Base-by-base conservation (phyloP, 306 rosid species). In the Phaseolus lunatus region DNA sequence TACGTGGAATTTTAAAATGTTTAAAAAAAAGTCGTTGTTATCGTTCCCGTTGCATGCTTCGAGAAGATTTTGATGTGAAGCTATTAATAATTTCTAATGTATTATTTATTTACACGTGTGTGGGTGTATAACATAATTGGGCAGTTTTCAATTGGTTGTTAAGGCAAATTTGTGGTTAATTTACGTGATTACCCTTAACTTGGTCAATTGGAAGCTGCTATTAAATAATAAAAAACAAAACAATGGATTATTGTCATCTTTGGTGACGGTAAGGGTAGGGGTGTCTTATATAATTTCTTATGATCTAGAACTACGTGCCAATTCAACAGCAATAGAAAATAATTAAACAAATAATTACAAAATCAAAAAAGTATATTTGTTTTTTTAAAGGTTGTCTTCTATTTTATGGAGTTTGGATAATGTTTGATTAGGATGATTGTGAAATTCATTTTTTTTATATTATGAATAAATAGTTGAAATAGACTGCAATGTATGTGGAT, bases 251-350 rank as follows among this genome's bases (percentile, higher is more conserved):
- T 50, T 56, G 56, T 58, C 44, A 43, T 73, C 48, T 67, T 23
- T 2, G 49, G 15, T 56, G 48, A 57, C 22, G 50, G 61, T 61
- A 56, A 43, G 54, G 53, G 13, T 4, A 67, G n/a, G 39, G 10
- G 23, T 9, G 19, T 37, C 43, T 37, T 41, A 39, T 41, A 39
- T 8, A 41, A 10, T 9, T 2, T 2, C 23, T 43, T 4, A 54
- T 15, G 7, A 69, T 85, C 86, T 85, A 82, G 86, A 85, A 82
- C 76, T 31, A 15, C 44, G 54, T 31, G 65, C 79, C 58, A 26
- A 62, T 62, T 81, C 72, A 68, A 63, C 62, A 5, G 7, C 15
- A 57, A 58, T 10, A 14, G 37, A 19, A 31, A 56, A 68, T 14
- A 64, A 31, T 4, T 15, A 5, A 23, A 24, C 35, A 59, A 3